These are phyloP conservation scores for Zizania palustris DNA, from an alignment of 202 grass and related monocot species.

Conservation along the genomic window DNA sequence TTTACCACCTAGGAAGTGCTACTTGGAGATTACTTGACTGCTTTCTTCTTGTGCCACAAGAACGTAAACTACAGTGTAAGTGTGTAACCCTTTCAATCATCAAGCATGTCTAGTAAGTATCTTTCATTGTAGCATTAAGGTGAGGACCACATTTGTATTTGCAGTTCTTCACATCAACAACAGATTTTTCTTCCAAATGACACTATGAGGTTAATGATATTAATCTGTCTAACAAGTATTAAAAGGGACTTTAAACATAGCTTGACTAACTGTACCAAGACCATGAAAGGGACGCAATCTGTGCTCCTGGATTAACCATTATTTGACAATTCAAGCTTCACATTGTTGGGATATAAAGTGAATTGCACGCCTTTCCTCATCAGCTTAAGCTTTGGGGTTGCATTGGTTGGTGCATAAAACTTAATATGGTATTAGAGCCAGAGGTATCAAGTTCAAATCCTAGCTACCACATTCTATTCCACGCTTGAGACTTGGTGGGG, in stretches of 20 bases:
- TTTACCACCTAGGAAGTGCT: constrained; percentile 9
- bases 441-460: too few species aligned
- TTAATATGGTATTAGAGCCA: too few species aligned
- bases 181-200: not conserved
- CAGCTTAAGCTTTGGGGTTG: too few species aligned
- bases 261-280: constrained; percentile 2
- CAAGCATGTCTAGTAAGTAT: not conserved
- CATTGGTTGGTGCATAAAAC: too few species aligned
- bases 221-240: not conserved
- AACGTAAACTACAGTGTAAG: not conserved
- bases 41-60: not conserved
- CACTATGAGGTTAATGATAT: not conserved
- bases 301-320: not conserved
- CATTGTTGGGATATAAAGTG: too few species aligned
- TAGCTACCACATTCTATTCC: too few species aligned
- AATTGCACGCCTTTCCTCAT: too few species aligned
- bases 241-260: not conserved
- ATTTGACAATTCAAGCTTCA: not conserved
- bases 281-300: not conserved
- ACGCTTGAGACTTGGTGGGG: too few species aligned
- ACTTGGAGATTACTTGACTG: not conserved
- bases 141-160: too few species aligned
- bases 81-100: not conserved
- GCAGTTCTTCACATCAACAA: not conserved
- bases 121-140: constrained; percentile 3